Conservation (phyloP, 1,139 yeast species). For the Lodderomyces jiufengensis region DNA sequence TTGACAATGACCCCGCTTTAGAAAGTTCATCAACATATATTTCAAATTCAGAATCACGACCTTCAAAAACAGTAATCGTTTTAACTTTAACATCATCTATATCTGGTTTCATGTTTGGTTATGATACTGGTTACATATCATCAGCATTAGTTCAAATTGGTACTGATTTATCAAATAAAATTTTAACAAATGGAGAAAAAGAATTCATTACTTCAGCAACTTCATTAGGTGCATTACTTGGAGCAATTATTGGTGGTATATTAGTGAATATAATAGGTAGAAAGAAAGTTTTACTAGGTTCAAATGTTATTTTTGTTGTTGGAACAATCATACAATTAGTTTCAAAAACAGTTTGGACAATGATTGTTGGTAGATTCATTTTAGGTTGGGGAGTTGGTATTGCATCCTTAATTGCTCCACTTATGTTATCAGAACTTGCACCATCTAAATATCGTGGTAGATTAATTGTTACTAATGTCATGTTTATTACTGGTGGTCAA, state of each 20-base stretch:
- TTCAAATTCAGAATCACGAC: slow-evolving; percentile 32
- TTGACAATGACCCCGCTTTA: slow-evolving; percentile 2
- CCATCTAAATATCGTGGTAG: slow-evolving; percentile 92
- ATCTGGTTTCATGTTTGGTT: slow-evolving; percentile 95
- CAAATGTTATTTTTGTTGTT: slow-evolving; percentile 71
- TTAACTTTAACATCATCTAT: slow-evolving; percentile 80
- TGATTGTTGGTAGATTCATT: slow-evolving; percentile 85
- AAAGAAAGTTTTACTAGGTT: slow-evolving; percentile 72
- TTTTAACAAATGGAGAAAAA: slow-evolving; percentile 69
- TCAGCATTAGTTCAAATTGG: slow-evolving; percentile 86
- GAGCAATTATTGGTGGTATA: slow-evolving; percentile 73
- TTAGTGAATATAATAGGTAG: slow-evolving; percentile 81
- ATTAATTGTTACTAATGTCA: slow-evolving; percentile 62
- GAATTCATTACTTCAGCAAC: slow-evolving; percentile 95
- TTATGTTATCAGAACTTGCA: slow-evolving; percentile 87
- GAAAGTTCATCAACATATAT: slow-evolving; percentile 9
- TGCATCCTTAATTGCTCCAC: slow-evolving; percentile 87
- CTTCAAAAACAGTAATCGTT: slow-evolving; percentile 61
- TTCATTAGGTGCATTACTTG: slow-evolving; percentile 83
- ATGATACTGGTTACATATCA: slow-evolving; percentile 94
- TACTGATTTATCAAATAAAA: slow-evolving; percentile 54
- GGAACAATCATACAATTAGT: slow-evolving; percentile 85
- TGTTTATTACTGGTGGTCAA: slow-evolving; percentile 88
- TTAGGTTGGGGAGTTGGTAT: slow-evolving; percentile 97
- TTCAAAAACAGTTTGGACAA: slow-evolving; percentile 79